Percentiles rank a stretch among this genome's conserved stretches.
Evolutionary conservation across 1,284 basidiomycete species (phyloP).

Genomic region (Sanghuangporus sanghuang): DNA sequence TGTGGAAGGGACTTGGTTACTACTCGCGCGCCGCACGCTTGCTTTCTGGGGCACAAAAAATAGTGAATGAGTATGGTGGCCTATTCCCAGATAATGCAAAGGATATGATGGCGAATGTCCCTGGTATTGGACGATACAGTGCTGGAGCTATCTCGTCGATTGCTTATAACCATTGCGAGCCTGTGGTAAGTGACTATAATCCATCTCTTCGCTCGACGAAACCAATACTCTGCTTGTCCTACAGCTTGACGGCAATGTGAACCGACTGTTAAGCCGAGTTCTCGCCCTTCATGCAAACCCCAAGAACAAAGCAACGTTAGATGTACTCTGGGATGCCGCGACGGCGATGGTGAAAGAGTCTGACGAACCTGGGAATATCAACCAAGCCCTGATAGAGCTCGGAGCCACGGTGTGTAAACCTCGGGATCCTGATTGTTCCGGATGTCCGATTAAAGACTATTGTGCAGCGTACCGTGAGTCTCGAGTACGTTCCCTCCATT

Average conservation of each 20-base stretch:
- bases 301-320: constrained; percentile 71
- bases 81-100: constrained; percentile 75
- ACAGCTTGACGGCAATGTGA: constrained; percentile 90
- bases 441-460: constrained; percentile 65
- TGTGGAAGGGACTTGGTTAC: constrained; percentile 92
- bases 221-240: neutral
- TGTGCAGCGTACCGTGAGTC: constrained; percentile 58
- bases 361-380: constrained; percentile 73
- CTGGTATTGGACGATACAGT: constrained; percentile 90
- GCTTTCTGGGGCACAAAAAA: constrained; percentile 74
- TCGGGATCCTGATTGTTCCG: constrained; percentile 65
- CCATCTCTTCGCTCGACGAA: neutral
- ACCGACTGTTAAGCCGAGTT: constrained; percentile 75
- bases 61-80: constrained; percentile 61
- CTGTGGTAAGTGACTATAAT: constrained; percentile 55
- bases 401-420: constrained; percentile 90
- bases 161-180: constrained; percentile 78
- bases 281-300: constrained; percentile 79
- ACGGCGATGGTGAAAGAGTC: constrained; percentile 55
- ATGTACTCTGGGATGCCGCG: constrained; percentile 81
- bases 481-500: constrained; percentile 14
- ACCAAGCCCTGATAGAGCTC: constrained; percentile 85
- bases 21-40: constrained; percentile 85
- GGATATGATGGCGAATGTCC: constrained; percentile 80
- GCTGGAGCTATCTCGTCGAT: constrained; percentile 88